These are phyloP conservation scores for Thielaviopsis euricoi DNA, from an alignment of 2,329 filamentous ascomycete species.

Conservation along the genomic window DNA sequence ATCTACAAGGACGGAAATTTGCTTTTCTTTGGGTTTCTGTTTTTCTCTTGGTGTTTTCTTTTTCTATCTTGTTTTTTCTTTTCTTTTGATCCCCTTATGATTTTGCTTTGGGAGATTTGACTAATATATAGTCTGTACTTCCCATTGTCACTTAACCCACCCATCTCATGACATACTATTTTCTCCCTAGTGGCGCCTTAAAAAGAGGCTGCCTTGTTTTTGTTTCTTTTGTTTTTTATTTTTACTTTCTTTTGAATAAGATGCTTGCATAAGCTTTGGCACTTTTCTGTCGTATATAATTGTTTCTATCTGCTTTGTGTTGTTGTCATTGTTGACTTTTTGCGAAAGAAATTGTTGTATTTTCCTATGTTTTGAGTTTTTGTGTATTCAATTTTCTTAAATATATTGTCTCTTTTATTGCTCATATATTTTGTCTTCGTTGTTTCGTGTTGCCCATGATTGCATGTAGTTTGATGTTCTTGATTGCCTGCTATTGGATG, in stretches of 20 bases:
- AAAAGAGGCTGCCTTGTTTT: neutral
- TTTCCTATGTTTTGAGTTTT: too few species aligned
- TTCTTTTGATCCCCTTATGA: neutral
- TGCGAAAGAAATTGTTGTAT: too few species aligned
- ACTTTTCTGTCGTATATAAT: too few species aligned
- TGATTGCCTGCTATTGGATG: too few species aligned
- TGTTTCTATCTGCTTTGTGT: too few species aligned
- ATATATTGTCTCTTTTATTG: too few species aligned
- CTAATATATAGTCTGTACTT: neutral
- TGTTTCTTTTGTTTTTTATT: constrained; percentile 1
- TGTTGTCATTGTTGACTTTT: too few species aligned
- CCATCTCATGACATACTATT: neutral
- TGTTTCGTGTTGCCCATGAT: too few species aligned
- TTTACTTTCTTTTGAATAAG: neutral
- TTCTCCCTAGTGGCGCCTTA: neutral
- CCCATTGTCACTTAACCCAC: too few species aligned
- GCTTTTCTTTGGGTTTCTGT: neutral
- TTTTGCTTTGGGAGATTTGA: neutral
- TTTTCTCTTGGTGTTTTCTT: neutral
- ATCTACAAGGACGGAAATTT: neutral
- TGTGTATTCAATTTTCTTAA: too few species aligned
- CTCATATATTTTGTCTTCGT: too few species aligned
- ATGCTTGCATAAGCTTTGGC: neutral
- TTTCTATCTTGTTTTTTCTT: neutral
- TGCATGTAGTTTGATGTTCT: too few species aligned